Evolutionary conservation across 768 basidiomycete species (phyloP).

Genomic region (Trametes coccinea): DNA sequence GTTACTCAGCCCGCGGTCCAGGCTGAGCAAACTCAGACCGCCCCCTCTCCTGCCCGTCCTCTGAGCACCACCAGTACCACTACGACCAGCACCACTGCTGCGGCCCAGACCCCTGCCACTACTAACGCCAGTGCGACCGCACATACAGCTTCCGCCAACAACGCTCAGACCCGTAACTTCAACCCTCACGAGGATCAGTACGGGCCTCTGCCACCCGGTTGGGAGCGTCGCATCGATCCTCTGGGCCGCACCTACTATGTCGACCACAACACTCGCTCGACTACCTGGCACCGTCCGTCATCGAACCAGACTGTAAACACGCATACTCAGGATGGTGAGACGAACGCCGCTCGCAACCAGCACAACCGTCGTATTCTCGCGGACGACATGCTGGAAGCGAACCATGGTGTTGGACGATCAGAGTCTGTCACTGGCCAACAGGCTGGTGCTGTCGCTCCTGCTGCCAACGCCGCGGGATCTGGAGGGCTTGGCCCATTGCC

Average conservation of each 20-base stretch:
- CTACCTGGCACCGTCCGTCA: conserved; percentile 96
- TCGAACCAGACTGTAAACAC: conserved; percentile 73
- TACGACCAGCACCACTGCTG: conserved; percentile 22
- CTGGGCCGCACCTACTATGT: conserved; percentile 97
- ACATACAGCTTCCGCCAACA: conserved; percentile 43
- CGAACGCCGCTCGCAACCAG: conserved; percentile 83
- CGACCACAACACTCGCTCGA: conserved; percentile 96
- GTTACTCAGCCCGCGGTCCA: conserved; percentile 21
- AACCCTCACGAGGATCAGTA: conserved; percentile 95
- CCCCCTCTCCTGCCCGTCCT: conserved; percentile 36
- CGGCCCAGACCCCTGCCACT: conserved; percentile 37
- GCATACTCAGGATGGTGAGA: conserved; percentile 70
- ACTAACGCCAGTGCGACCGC: conserved; percentile 32
- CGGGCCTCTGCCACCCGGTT: conserved; percentile 86
- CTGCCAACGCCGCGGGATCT: conserved; percentile 63
- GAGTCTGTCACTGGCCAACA: conserved; percentile 32
- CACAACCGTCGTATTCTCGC: conserved; percentile 82
- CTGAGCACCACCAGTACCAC: conserved; percentile 36
- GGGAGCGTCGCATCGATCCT: conserved; percentile 98
- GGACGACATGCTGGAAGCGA: conserved; percentile 82
- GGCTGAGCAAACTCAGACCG: conserved; percentile 23
- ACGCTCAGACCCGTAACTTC: conserved; percentile 69
- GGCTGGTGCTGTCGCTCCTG: conserved; percentile 40
- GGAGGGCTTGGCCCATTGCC: conserved; percentile 82
- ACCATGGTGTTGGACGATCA: conserved; percentile 36